phyloP scores from a whole-genome alignment of 352 stramenopile species.

The Phytophthora uliginosa region DNA sequence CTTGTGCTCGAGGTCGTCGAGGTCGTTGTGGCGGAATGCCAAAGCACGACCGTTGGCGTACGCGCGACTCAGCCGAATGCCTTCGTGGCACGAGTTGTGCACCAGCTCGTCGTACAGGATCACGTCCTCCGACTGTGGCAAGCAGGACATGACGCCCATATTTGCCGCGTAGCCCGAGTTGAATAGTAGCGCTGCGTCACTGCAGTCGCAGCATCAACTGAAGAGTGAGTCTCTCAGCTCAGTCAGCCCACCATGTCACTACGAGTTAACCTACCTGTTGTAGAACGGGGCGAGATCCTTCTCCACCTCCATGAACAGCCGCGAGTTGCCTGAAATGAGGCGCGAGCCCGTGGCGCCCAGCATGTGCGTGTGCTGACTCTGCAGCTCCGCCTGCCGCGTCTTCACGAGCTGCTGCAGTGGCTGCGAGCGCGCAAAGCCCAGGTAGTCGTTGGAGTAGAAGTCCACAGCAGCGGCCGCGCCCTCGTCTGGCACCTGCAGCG shows the following conservation, averaged over 20 bases:
- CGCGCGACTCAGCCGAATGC: slow-evolving; percentile 89
- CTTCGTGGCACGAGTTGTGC: slow-evolving; percentile 98
- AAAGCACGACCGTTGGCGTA: slow-evolving; percentile 52
- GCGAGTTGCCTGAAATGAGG: slow-evolving; percentile 96
- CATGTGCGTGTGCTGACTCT: slow-evolving; percentile 24
- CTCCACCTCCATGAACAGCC: slow-evolving; percentile 93
- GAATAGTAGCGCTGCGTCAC: slow-evolving; percentile 94
- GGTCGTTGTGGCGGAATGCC: slow-evolving; percentile 91
- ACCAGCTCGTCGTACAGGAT: slow-evolving; percentile 98
- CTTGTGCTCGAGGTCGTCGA: slow-evolving; percentile 68
- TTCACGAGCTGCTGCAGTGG: slow-evolving; percentile 66
- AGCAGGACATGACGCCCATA: slow-evolving; percentile 94
- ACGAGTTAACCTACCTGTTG: slow-evolving; percentile 49
- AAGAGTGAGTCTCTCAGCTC: background rate
- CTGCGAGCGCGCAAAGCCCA: slow-evolving; percentile 91
- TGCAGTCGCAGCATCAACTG: slow-evolving; percentile 32
- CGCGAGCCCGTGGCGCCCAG: slow-evolving; percentile 91
- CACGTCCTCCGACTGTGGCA: slow-evolving; percentile 90
- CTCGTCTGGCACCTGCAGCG: slow-evolving; percentile 41
- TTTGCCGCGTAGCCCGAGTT: slow-evolving; percentile 98
- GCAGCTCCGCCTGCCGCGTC: slow-evolving; percentile 53
- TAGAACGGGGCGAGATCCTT: slow-evolving; percentile 88
- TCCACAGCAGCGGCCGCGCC: slow-evolving; percentile 70
- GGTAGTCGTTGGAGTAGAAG: slow-evolving; percentile 99
- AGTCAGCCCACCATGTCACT: background rate